Conservation (phyloP, 192 early-diverging fungal species). For the Gigaspora rosea region DNA sequence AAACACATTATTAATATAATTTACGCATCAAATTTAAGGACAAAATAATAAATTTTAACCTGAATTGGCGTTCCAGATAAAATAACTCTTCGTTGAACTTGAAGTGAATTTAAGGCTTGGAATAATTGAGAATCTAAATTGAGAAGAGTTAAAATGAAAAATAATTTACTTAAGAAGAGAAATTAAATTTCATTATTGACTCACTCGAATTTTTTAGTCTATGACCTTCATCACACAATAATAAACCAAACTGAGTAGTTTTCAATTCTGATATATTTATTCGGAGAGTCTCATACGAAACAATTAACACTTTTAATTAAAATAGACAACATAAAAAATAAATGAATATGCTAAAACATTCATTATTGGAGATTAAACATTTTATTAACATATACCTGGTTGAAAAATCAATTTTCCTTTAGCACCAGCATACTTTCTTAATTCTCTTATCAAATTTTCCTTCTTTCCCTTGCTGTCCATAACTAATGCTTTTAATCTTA, state of each 20-base stretch:
- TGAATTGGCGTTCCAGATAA: constrained; percentile 96
- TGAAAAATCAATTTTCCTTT: constrained; percentile 87
- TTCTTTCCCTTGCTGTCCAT: constrained; percentile 90
- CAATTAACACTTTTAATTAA: constrained; percentile 76
- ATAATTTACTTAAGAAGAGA: neutral
- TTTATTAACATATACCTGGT: constrained; percentile 49
- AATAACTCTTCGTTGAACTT: constrained; percentile 91
- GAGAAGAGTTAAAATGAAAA: constrained; percentile 16
- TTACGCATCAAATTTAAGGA: no score
- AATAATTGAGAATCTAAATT: constrained; percentile 74
- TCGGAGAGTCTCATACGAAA: constrained; percentile 96
- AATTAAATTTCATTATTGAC: neutral
- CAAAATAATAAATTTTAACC: constrained; percentile 16
- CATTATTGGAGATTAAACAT: no score
- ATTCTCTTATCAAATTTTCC: constrained; percentile 75
- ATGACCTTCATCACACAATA: constrained; percentile 98
- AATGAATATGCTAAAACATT: no score
- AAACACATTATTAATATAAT: no score
- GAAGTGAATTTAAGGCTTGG: constrained; percentile 75
- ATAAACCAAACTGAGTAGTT: constrained; percentile 82
- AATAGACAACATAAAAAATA: neutral
- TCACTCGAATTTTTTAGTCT: constrained; percentile 85
- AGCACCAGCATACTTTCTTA: constrained; percentile 78
- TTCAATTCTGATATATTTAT: constrained; percentile 74
- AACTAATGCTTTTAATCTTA: constrained; percentile 78